A percentile compares a stretch with the other conserved stretches of the same genome.
phyloP scores from a whole-genome alignment of 2,329 filamentous ascomycete genomes.

The Alternaria sp. region DNA sequence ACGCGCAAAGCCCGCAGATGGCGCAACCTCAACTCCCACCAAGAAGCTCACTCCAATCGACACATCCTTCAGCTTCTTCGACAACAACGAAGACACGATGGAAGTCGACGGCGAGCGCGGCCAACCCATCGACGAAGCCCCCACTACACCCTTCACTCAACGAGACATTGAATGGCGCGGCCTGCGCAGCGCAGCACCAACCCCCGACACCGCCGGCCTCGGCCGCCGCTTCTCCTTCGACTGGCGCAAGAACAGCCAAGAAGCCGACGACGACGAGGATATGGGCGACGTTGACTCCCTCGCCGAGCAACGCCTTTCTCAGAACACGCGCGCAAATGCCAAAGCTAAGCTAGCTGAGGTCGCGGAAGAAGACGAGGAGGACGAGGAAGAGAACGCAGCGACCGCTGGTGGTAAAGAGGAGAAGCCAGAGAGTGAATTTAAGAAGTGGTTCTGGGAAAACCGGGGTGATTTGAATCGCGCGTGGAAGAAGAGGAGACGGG shows the following conservation, averaged over 20 bases:
- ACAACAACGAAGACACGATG: slow-evolving; percentile 49
- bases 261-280: slow-evolving; percentile 56
- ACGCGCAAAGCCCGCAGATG: slow-evolving; percentile 57
- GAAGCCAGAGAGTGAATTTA: slow-evolving; percentile 62
- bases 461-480: slow-evolving; percentile 56
- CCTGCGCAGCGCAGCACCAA: slow-evolving; percentile 88
- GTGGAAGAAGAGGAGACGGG: slow-evolving; percentile 63
- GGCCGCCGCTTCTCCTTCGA: slow-evolving; percentile 66
- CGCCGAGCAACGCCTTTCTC: slow-evolving; percentile 31
- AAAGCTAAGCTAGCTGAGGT: slow-evolving; percentile 22
- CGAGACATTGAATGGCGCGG: slow-evolving; percentile 77
- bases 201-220: slow-evolving; percentile 87
- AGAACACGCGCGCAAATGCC: slow-evolving; percentile 42
- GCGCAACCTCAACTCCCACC: slow-evolving; percentile 41
- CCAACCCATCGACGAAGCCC: slow-evolving; percentile 48
- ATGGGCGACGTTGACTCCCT: slow-evolving; percentile 21
- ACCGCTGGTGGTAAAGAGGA: slow-evolving; percentile 24
- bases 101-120: slow-evolving; percentile 51
- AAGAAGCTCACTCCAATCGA: slow-evolving; percentile 53
- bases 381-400: slow-evolving; percentile 13
- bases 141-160: slow-evolving; percentile 83
- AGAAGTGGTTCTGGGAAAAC: slow-evolving; percentile 66
- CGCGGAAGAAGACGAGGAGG: slow-evolving; percentile 37
- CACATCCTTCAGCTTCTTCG: slow-evolving; percentile 81
- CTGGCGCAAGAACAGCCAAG: slow-evolving; percentile 48